Base-by-base conservation (phyloP, 1,284 basidiomycete genomes). In the Xerocomus nothofagi region DNA sequence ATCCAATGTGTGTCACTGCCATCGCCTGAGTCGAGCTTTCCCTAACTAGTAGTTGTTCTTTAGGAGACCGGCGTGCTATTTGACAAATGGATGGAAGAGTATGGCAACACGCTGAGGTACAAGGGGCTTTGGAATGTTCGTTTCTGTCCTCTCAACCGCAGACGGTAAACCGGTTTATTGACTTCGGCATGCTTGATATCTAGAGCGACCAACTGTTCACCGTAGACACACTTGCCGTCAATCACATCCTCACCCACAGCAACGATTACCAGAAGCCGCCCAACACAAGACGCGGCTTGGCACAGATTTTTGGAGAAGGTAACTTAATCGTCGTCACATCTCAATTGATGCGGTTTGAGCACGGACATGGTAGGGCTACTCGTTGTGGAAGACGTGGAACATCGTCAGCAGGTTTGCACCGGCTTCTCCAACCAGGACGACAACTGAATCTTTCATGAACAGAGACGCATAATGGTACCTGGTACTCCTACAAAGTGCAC, bases 21-120 rank as follows among this genome's bases (percentile, higher is more conserved):
- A n/a, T 27, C 6, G 6, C 15, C 9, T 14, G 5, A n/a, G n/a
- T n/a, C n/a, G n/a, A n/a, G n/a, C n/a, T n/a, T n/a, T n/a, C 1
- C 8, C 21, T 15, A 5, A 33, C 4, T 23, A n/a, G n/a, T n/a
- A n/a, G n/a, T n/a, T 14, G 7, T 21, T 33, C 20, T 26, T 20
- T n/a, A 58, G 56, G 52, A 55, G 10, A 17, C 26, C 20, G 29
- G 21, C 3, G 9, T 2, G 12, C 15, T 46, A 5, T 3, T 36
- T 4, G 39, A 54, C 1, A 31, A 15, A 53, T 88, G 84, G 84
- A 57, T 73, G 0, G 54, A 70, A 21, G 58, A 80, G 50, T 81
- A 83, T 54, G 84, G 84, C 0, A 55, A 58, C 3, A 80, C 76
- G 1, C 59, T 83, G 39, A 73, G 64, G 46, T 79, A 75, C 50